Evolutionary conservation across 1,284 basidiomycete species (phyloP).

Genomic region (Vanrija pseudolonga): DNA sequence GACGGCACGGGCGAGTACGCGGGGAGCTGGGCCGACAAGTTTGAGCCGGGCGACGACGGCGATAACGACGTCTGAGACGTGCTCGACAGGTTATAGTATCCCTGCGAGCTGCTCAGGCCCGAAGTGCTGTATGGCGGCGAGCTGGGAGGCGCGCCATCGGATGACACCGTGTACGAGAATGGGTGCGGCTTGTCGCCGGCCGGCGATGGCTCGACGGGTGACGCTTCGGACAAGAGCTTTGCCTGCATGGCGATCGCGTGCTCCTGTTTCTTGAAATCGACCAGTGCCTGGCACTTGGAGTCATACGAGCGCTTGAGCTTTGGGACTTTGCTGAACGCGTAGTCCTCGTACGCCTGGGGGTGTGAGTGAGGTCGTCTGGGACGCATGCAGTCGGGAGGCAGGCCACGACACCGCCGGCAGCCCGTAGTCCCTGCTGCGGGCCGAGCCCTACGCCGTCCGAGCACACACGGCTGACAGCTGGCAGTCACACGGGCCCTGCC

Average conservation of each 20-base stretch:
- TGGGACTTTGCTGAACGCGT: conserved; percentile 67
- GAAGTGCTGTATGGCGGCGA: too few species aligned
- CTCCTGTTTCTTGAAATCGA: conserved; percentile 52
- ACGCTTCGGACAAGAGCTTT: conserved; percentile 40
- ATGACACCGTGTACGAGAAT: conserved; percentile 12
- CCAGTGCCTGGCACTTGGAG: conserved; percentile 76
- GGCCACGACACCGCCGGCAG: too few species aligned
- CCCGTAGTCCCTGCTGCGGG: too few species aligned
- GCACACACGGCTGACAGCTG: too few species aligned
- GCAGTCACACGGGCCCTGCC: too few species aligned
- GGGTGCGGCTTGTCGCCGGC: conserved; percentile 14
- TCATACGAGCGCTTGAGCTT: conserved; percentile 71
- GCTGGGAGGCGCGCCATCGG: neutral
- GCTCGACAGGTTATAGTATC: too few species aligned
- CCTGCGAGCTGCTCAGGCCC: too few species aligned
- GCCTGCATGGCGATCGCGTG: conserved; percentile 46
- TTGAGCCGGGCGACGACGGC: neutral
- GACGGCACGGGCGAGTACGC: neutral
- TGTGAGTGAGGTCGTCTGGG: neutral
- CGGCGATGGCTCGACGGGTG: conserved; percentile 4
- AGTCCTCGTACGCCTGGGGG: conserved; percentile 64
- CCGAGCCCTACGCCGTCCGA: too few species aligned
- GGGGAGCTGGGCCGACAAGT: neutral
- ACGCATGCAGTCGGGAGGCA: too few species aligned
- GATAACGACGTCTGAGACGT: neutral